These are phyloP conservation scores for Eutypa lata DNA, from an alignment of 2,329 filamentous ascomycete genomes.

Conservation along the genomic window DNA sequence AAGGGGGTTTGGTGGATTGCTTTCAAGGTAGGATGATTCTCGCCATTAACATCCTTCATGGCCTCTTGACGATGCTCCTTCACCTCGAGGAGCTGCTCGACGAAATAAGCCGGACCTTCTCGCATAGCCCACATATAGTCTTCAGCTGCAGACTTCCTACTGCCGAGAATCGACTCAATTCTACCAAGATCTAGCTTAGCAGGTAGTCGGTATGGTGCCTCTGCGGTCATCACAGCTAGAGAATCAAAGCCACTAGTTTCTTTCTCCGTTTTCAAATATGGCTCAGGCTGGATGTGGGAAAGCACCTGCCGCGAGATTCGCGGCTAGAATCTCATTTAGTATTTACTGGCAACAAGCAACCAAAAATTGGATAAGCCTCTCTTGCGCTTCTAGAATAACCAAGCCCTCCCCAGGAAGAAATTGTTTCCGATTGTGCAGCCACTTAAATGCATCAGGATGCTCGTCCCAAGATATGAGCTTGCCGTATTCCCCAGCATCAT, in stretches of 20 bases:
- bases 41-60: slow-evolving; percentile 36
- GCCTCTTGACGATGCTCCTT: slow-evolving; percentile 45
- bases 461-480: slow-evolving; percentile 31
- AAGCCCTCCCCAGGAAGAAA: slow-evolving; percentile 46
- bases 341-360: slow-evolving; percentile 43
- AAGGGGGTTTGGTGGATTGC: slow-evolving; percentile 20
- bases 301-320: slow-evolving; percentile 22
- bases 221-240: slow-evolving; percentile 38
- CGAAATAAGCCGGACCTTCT: slow-evolving; percentile 59
- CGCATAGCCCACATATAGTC: slow-evolving; percentile 55
- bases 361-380: slow-evolving; percentile 45
- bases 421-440: slow-evolving; percentile 31
- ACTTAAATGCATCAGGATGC: slow-evolving; percentile 34
- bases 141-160: slow-evolving; percentile 38
- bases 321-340: slow-evolving; percentile 46
- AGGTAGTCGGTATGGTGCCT: slow-evolving; percentile 52
- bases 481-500: slow-evolving; percentile 31
- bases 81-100: slow-evolving; percentile 36
- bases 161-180: slow-evolving; percentile 41
- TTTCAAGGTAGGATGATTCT: slow-evolving; percentile 22
- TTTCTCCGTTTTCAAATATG: slow-evolving; percentile 24
- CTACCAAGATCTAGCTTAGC: slow-evolving; percentile 41
- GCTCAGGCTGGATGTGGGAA: slow-evolving; percentile 37
- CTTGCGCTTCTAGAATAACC: slow-evolving; percentile 48
- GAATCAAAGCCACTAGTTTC: slow-evolving; percentile 33